Evolutionary conservation across 352 stramenopile species (phyloP).

Genomic region (Lagenidium giganteum): DNA sequence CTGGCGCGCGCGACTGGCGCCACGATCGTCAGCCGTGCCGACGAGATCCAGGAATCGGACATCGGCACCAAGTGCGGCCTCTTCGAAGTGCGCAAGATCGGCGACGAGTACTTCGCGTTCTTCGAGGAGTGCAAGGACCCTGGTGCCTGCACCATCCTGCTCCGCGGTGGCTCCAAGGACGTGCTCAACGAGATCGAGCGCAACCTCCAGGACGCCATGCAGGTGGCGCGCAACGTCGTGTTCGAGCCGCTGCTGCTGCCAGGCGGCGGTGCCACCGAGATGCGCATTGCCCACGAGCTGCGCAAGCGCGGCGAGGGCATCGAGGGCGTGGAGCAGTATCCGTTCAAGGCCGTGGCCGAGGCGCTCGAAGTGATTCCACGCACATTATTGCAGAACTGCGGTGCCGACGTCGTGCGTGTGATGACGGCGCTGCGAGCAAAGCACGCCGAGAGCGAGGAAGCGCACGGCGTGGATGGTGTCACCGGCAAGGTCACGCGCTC

Average conservation of each 20-base stretch:
- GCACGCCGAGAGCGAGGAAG: constrained; percentile 77
- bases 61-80: constrained; percentile 98
- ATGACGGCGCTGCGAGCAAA: constrained; percentile 97
- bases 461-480: constrained; percentile 78
- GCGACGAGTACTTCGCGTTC: constrained; percentile 98
- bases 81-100: constrained; percentile 95
- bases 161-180: constrained; percentile 98
- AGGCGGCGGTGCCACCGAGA: constrained; percentile 96
- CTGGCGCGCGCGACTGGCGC: constrained; percentile 95
- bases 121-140: constrained; percentile 98
- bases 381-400: constrained; percentile 99
- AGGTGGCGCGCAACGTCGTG: constrained; percentile 99
- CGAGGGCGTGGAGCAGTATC: constrained; percentile 96
- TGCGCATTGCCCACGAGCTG: constrained; percentile 96
- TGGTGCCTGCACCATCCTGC: constrained; percentile 98
- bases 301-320: constrained; percentile 88
- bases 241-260: constrained; percentile 97
- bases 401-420: constrained; percentile 97
- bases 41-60: constrained; percentile 99
- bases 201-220: constrained; percentile 99
- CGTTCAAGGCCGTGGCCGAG: constrained; percentile 96
- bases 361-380: constrained; percentile 99
- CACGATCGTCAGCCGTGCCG: constrained; percentile 97
- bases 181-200: constrained; percentile 99
- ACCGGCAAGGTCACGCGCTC: constrained; percentile 92